These are phyloP conservation scores for Diaporthe eres DNA, from an alignment of 2,329 filamentous ascomycete genomes.

Conservation along the genomic window DNA sequence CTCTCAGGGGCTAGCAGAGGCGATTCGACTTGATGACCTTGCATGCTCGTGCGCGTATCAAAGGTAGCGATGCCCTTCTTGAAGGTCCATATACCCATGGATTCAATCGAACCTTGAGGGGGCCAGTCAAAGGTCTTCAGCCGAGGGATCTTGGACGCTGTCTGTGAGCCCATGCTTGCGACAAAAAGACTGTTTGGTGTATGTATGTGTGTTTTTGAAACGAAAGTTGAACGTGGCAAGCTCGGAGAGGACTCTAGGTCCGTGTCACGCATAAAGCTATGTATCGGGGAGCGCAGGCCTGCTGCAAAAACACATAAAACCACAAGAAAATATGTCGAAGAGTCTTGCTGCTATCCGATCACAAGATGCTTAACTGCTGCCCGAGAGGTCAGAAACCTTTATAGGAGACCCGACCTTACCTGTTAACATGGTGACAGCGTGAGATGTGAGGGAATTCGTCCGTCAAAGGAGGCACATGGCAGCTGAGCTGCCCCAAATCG, in stretches of 20 bases:
- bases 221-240: background rate
- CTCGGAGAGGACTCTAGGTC: background rate
- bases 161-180: background rate
- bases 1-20: slow-evolving; percentile 27
- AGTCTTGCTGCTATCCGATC: background rate
- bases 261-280: background rate
- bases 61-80: slow-evolving; percentile 19
- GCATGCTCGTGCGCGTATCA: slow-evolving; percentile 12
- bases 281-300: background rate
- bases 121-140: background rate
- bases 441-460: background rate
- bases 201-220: background rate
- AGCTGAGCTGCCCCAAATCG: background rate
- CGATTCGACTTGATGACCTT: slow-evolving; percentile 8
- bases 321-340: background rate
- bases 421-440: background rate
- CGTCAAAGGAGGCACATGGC: background rate
- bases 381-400: background rate
- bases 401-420: background rate
- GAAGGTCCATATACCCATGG: slow-evolving; percentile 32
- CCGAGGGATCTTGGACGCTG: background rate
- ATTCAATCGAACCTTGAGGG: background rate
- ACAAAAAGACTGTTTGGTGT: too few relatives aligned
- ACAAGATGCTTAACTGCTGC: background rate
- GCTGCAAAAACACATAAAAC: background rate